Conservation (phyloP, 495 filamentous ascomycete species). For the Penicillium diatomitis region DNA sequence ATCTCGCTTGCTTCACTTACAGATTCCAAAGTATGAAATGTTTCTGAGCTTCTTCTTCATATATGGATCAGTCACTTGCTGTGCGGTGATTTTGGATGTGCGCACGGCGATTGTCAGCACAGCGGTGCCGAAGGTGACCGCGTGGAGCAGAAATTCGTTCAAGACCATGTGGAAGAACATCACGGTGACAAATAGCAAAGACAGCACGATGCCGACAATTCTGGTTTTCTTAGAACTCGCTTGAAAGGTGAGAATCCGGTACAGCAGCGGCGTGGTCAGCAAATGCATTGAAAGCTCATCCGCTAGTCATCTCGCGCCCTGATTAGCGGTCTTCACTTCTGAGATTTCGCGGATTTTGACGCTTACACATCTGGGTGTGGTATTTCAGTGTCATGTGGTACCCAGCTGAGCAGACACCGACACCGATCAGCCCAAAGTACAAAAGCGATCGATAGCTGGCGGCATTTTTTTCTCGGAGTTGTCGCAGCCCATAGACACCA, state of each 20-base stretch:
- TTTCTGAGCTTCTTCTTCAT: constrained; percentile 10
- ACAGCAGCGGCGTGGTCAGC: constrained; percentile 24
- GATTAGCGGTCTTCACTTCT: background rate
- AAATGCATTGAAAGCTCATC: constrained; percentile 30
- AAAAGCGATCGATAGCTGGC: constrained; percentile 16
- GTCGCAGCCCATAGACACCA: constrained; percentile 17
- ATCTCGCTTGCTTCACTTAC: constrained; percentile 3
- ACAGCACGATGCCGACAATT: constrained; percentile 11
- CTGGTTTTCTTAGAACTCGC: constrained; percentile 8
- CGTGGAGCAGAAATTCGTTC: constrained; percentile 26
- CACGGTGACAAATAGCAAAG: constrained; percentile 13
- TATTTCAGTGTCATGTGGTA: constrained; percentile 30
- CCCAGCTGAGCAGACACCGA: constrained; percentile 22
- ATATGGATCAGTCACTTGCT: constrained; percentile 7
- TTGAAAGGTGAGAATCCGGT: constrained; percentile 21
- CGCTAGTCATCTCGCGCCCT: constrained; percentile 4
- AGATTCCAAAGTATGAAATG: constrained; percentile 15
- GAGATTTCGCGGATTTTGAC: background rate
- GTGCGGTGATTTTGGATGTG: constrained; percentile 15
- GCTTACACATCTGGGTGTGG: constrained; percentile 28
- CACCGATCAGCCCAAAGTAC: constrained; percentile 23
- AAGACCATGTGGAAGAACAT: constrained; percentile 25
- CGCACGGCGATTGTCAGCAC: constrained; percentile 16
- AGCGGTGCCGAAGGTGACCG: constrained; percentile 14
- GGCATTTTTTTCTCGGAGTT: constrained; percentile 9